Evolutionary conservation across 2,329 filamentous ascomycete genomes (phyloP).

Genomic region (Trichoderma asperellum): DNA sequence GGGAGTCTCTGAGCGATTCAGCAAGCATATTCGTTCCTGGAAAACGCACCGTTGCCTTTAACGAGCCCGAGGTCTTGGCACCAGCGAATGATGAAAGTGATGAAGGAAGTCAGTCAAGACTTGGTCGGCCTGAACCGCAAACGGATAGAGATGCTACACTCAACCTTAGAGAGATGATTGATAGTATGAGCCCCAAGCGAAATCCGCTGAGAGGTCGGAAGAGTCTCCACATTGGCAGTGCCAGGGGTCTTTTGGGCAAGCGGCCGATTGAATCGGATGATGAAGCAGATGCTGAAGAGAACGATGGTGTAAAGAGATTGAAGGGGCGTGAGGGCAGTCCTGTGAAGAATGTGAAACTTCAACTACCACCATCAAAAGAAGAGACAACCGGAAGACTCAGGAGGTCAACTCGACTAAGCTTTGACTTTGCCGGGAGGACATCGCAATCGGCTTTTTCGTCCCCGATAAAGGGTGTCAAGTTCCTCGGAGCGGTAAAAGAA

Average conservation of each 20-base stretch:
- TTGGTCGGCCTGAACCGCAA: conserved; percentile 55
- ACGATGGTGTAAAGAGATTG: conserved; percentile 68
- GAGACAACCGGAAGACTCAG: conserved; percentile 66
- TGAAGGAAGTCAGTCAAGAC: conserved; percentile 61
- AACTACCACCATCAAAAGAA: conserved; percentile 68
- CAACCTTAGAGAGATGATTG: conserved; percentile 76
- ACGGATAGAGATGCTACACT: conserved; percentile 66
- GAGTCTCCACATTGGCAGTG: conserved; percentile 76
- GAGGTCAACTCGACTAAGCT: conserved; percentile 53
- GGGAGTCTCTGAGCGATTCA: conserved; percentile 71
- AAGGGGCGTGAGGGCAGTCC: conserved; percentile 74
- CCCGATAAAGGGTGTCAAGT: conserved; percentile 51
- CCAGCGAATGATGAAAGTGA: conserved; percentile 65
- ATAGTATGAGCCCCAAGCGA: conserved; percentile 77
- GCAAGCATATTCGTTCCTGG: conserved; percentile 66
- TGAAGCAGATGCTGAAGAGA: conserved; percentile 63
- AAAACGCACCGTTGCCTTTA: conserved; percentile 60
- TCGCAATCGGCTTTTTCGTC: conserved; percentile 51
- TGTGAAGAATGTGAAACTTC: conserved; percentile 73
- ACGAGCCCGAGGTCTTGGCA: conserved; percentile 65
- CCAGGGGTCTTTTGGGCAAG: conserved; percentile 73
- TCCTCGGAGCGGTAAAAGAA: conserved; percentile 59
- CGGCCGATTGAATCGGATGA: conserved; percentile 72
- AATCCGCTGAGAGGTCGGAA: conserved; percentile 68
- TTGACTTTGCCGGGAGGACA: conserved; percentile 49